Conservation (phyloP, 2,329 filamentous ascomycete species). For the Zopfia rhizophila region DNA sequence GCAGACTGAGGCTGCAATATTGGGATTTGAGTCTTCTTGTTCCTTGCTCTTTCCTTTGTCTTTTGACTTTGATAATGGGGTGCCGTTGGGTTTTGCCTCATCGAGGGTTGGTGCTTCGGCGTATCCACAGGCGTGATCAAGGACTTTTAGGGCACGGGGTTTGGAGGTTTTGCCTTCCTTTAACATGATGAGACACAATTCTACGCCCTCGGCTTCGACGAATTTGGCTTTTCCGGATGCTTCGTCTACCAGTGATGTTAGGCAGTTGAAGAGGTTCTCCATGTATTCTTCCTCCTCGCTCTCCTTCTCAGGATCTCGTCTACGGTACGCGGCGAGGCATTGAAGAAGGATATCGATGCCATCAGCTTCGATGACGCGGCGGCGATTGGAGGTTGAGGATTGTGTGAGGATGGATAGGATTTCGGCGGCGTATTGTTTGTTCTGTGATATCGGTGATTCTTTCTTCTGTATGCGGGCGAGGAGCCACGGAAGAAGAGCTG, state of each 20-base stretch:
- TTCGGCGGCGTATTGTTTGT: slow-evolving; percentile 95
- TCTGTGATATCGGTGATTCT: slow-evolving; percentile 79
- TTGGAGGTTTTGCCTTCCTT: slow-evolving; percentile 88
- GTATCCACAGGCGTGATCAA: slow-evolving; percentile 82
- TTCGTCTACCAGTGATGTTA: slow-evolving; percentile 84
- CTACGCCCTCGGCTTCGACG: slow-evolving; percentile 88
- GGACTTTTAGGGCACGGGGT: slow-evolving; percentile 77
- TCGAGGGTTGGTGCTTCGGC: slow-evolving; percentile 35
- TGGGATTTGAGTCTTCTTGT: slow-evolving; percentile 12
- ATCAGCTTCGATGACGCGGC: slow-evolving; percentile 71
- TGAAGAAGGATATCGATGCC: slow-evolving; percentile 84
- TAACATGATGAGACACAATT: slow-evolving; percentile 91
- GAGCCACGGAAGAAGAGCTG: slow-evolving; percentile 78
- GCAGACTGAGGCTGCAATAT: slow-evolving; percentile 71
- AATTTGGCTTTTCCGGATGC: slow-evolving; percentile 80
- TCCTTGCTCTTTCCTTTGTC: slow-evolving; percentile 18
- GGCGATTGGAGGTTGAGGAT: slow-evolving; percentile 73
- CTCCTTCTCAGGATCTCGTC: slow-evolving; percentile 84
- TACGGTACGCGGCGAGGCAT: slow-evolving; percentile 84
- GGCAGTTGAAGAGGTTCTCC: slow-evolving; percentile 89
- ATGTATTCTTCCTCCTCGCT: slow-evolving; percentile 94
- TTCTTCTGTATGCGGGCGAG: slow-evolving; percentile 75
- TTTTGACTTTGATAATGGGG: slow-evolving; percentile 28
- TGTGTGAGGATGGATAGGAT: slow-evolving; percentile 90
- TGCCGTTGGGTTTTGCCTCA: slow-evolving; percentile 28